Base-by-base conservation (phyloP, 2,329 filamentous ascomycete genomes). In the Bisporella sp. region DNA sequence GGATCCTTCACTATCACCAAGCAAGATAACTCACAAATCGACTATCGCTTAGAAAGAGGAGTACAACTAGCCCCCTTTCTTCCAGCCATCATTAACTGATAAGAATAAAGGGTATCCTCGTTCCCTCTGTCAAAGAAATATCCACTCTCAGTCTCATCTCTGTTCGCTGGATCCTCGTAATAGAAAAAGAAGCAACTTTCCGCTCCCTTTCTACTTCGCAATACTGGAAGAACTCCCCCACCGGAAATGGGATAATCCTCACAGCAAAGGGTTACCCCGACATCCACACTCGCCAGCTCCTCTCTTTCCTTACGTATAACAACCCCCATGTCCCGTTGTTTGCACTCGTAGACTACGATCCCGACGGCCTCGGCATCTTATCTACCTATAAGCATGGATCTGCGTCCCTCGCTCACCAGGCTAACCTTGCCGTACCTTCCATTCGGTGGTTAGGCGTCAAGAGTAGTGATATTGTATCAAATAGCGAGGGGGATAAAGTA, bases 151-250 rank as follows among this genome's bases (percentile, higher is more conserved):
- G 80, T 39, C 65, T 84, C n/a, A 63, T 65, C 0, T 52, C 60
- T 1, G 67, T 77, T 2, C 70, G 71, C 48, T 90, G 84, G 85
- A 70, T 91, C 41, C 68, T 92, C 0, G 77, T 92, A 0, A 76
- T 92, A 47, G 88, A 93, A 63, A 92, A 93, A 68, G 88, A 93
- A 72, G 87, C 87, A n/a, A 85, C 83, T 0, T 92, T 90, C 59
- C 79, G 82, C 5, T 83, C 84, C 0, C 69, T 92, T 13, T 73
- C 79, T 1, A 73, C 74, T 5, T 76, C 76, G 0, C 60, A 66
- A 4, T 84, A 81, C 56, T 84, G 79, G 74, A 62, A 68, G 9
- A 66, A 57, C 0, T 77, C 70, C 1, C 31, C 68, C 2, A 70
- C 71, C 2, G 76, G 77, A 0, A 69, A 72, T n/a, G 84, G 86